phyloP scores from a whole-genome alignment of 108 stramenopile genomes.

The Parietichytrium sp. region DNA sequence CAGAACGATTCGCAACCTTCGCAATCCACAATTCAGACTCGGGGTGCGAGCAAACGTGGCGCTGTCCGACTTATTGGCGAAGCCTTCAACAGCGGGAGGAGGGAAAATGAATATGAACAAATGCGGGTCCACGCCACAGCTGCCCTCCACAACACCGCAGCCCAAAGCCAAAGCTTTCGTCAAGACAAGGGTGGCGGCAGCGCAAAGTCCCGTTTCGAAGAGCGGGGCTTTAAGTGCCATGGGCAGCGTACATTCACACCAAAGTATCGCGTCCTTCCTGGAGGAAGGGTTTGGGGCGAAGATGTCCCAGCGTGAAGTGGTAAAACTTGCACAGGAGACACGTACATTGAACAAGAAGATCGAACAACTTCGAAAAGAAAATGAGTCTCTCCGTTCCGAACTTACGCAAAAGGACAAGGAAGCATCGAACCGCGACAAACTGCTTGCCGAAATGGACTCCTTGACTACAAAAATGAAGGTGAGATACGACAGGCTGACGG shows the following conservation, averaged over 20 bases:
- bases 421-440: neutral
- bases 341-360: neutral
- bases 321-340: neutral
- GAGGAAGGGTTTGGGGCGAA: neutral
- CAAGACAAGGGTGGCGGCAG: neutral
- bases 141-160: neutral
- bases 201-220: neutral
- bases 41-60: too few relatives aligned
- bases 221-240: neutral
- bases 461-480: neutral
- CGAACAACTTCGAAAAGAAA: neutral
- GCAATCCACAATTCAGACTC: too few relatives aligned
- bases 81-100: too few relatives aligned
- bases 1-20: too few relatives aligned
- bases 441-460: neutral
- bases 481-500: neutral
- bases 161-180: neutral
- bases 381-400: neutral
- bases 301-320: neutral
- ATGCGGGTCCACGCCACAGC: neutral
- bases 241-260: neutral
- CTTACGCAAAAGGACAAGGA: neutral
- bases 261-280: neutral
- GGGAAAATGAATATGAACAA: neutral
- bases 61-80: too few relatives aligned